Percentiles rank a stretch among this genome's conserved stretches.
These are phyloP conservation scores for Candida ortonii DNA, from an alignment of 805 yeast genomes.

Conservation along the genomic window DNA sequence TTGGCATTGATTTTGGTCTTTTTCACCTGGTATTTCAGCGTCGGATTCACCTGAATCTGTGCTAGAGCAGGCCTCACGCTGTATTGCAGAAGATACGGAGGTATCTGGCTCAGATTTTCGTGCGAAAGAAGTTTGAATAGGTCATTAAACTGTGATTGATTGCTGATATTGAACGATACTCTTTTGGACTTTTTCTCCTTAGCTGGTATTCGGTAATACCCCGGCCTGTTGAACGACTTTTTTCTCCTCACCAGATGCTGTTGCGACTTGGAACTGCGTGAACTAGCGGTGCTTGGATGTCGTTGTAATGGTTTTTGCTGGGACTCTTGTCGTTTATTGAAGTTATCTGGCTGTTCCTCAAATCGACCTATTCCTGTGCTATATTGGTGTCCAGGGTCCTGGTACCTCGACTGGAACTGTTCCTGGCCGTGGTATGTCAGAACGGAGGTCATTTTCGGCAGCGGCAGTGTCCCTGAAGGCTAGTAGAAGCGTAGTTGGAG, in stretches of 20 bases:
- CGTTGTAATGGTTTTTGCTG: constrained; percentile 4
- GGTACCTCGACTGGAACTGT: too few relatives aligned
- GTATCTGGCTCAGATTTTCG: constrained; percentile 15
- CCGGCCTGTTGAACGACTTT: constrained; percentile 14
- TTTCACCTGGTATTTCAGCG: constrained; percentile 19
- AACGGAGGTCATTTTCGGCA: too few relatives aligned
- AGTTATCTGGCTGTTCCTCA: background rate
- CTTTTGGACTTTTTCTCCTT: constrained; percentile 2
- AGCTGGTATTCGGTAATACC: constrained; percentile 10
- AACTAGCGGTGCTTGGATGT: constrained; percentile 2
- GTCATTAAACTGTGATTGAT: constrained; percentile 14
- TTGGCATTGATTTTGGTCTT: constrained; percentile 10
- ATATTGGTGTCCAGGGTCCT: too few relatives aligned
- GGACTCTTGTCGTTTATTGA: too few relatives aligned
- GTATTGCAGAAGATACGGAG: constrained; percentile 22
- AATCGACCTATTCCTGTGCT: background rate
- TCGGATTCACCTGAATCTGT: constrained; percentile 22
- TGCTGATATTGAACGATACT: constrained; percentile 5
- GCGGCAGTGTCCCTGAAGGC: too few relatives aligned
- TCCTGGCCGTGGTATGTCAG: too few relatives aligned
- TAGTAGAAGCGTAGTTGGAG: too few relatives aligned
- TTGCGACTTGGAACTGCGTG: constrained; percentile 5
- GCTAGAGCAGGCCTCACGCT: constrained; percentile 11
- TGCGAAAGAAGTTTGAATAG: constrained; percentile 16
- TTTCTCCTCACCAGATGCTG: constrained; percentile 9